Evolutionary conservation across 2,329 filamentous ascomycete genomes (phyloP), one percentile per base, ranked within the genome.

Genomic region (Aureobasidium namibiae): DNA sequence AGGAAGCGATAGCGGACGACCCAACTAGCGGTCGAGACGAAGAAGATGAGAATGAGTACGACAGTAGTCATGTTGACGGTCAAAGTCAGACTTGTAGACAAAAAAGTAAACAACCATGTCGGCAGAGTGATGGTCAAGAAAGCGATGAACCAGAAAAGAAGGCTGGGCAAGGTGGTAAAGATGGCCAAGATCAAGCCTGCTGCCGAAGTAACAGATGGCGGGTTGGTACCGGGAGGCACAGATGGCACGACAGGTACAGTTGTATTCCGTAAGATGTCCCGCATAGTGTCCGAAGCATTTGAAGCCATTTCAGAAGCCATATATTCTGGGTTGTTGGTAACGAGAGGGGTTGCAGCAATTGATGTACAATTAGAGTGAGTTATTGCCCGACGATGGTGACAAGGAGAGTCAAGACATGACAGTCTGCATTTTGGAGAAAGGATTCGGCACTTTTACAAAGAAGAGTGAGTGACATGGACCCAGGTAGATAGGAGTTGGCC

Each of bases 21-120:
- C 90, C 94, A 99, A 71, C 88, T 95, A 64, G 90, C 80, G 1
- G 86, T 90, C n/a, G 90, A 95, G 53, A 90, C 85, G 61, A 95
- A 76, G 59, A 83, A 85, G 38, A 87, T 79, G 61, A 90, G 69
- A 60, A 97, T 90, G 65, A 97, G 76, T 72, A 95, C 84, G 85
- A 99, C 75, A 18, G 94, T 99, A 21, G 92, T 97, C 66, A 94
- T 92, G 72, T 97, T 97, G 92, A 99, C 95, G 11, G 94, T 99
- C 69, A 99, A 90, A 0, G 94, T 99, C 78, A 95, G 78, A 73
- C 89, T 96, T 64, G 90, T 92, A 6, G 91, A 96, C 69, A 96
- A 90, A 63, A 96, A 79, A 6, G 86, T 89, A 72, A 95, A 99
- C 18, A 97, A 82, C 73, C 94, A 84, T 71, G 90, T 90, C 44